Percentiles rank a stretch among this genome's conserved stretches.
Evolutionary conservation across 257 asterid genomes (phyloP).

Genomic region (Lavandula angustifolia): DNA sequence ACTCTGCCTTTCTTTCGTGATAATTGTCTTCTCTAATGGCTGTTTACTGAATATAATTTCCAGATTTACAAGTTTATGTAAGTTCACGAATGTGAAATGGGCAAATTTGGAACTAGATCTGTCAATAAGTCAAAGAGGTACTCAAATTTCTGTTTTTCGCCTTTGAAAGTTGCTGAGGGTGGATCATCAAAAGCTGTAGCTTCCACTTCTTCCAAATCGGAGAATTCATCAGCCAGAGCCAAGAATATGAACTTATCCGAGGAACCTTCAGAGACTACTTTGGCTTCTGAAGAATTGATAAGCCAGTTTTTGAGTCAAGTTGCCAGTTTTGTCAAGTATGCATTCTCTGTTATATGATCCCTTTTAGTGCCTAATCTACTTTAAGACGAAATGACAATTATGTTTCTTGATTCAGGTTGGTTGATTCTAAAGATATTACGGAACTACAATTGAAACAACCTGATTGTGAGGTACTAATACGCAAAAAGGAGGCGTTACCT

Average conservation of each 20-base stretch:
- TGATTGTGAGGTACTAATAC: conserved; percentile 71
- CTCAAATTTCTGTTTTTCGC: conserved; percentile 34
- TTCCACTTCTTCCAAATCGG: conserved; percentile 50
- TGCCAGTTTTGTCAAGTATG: conserved; percentile 76
- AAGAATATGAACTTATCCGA: no score
- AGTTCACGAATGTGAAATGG: not conserved
- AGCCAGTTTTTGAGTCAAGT: conserved; percentile 75
- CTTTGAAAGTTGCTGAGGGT: conserved; percentile 63
- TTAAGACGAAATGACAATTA: conserved; percentile 20
- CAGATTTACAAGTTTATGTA: not conserved
- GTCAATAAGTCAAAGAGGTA: not conserved
- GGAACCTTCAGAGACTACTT: conserved; percentile 43
- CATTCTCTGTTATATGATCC: conserved; percentile 29
- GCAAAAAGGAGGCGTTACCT: conserved; percentile 85
- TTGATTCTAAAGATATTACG: conserved; percentile 80
- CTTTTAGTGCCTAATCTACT: conserved; percentile 24
- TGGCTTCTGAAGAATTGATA: conserved; percentile 67
- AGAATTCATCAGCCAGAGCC: conserved; percentile 35
- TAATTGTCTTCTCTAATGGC: not conserved
- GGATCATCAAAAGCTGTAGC: conserved; percentile 50
- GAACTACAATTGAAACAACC: conserved; percentile 79
- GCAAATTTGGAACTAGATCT: not conserved
- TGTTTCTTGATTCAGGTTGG: conserved; percentile 61
- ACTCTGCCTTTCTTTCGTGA: conserved; percentile 10
- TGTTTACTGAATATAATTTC: not conserved